Evolutionary conservation across 75 land plant genomes (phyloP).

Genomic region (Cunninghamia lanceolata): DNA sequence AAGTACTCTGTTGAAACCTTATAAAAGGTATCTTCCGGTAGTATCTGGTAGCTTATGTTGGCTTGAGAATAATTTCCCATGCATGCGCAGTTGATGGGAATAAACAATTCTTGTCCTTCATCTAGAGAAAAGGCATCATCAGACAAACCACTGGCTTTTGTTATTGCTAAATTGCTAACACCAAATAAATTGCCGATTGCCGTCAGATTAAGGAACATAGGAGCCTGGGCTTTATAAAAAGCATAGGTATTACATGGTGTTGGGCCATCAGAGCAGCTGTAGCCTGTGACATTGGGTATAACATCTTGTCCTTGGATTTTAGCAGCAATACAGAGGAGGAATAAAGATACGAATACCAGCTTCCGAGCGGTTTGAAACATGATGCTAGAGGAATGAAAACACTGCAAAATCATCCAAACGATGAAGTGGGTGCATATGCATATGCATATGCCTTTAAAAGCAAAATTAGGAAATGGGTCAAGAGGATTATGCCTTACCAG

Average conservation of each 20-base stretch:
- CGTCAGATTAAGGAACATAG: slow-evolving; percentile 15
- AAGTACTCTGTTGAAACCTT: slow-evolving; percentile 33
- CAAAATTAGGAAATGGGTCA: no score
- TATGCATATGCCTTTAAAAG: no score
- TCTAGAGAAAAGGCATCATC: slow-evolving; percentile 13
- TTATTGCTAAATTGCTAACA: slow-evolving; percentile 13
- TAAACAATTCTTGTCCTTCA: slow-evolving; percentile 37
- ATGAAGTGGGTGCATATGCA: no score
- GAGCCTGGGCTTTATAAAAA: slow-evolving; percentile 29
- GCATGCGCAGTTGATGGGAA: slow-evolving; percentile 52
- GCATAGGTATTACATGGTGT: slow-evolving; percentile 30
- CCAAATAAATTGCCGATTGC: slow-evolving; percentile 43
- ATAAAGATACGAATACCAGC: background rate
- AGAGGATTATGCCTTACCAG: no score
- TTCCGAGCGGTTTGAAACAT: background rate
- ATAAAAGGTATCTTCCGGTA: slow-evolving; percentile 55
- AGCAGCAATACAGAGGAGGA: background rate
- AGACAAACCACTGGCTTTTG: slow-evolving; percentile 29
- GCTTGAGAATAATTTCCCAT: no score
- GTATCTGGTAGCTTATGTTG: slow-evolving; percentile 26
- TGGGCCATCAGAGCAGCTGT: no score
- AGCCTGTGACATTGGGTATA: no score
- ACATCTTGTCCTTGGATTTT: no score
- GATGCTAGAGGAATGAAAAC: background rate
- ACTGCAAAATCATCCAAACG: background rate